These are phyloP conservation scores for Daldinia grandis DNA, from an alignment of 495 filamentous ascomycete genomes.

Conservation along the genomic window DNA sequence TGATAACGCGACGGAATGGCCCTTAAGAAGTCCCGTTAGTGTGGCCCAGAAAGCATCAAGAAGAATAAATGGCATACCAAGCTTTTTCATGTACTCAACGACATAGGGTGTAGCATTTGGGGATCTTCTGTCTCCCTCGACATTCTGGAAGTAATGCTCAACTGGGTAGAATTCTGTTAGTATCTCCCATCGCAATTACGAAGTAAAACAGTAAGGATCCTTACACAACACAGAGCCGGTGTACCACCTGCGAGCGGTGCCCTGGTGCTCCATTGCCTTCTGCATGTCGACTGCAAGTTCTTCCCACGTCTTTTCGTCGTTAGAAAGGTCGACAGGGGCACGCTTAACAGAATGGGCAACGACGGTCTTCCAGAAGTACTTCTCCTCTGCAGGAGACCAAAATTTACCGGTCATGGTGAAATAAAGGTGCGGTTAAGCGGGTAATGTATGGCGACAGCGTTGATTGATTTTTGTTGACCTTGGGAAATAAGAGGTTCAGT, in stretches of 20 bases:
- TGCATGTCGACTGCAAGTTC: constrained; percentile 48
- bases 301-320: constrained; percentile 45
- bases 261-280: constrained; percentile 29
- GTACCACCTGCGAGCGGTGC: constrained; percentile 45
- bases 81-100: constrained; percentile 40
- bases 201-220: constrained; percentile 1
- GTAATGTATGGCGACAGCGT: not conserved
- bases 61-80: constrained; percentile 14
- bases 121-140: constrained; percentile 43
- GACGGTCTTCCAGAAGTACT: constrained; percentile 50
- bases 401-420: constrained; percentile 53
- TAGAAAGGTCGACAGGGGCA: constrained; percentile 37
- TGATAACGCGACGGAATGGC: not conserved
- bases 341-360: constrained; percentile 51
- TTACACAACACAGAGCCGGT: constrained; percentile 51
- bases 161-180: constrained; percentile 44
- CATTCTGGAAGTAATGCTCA: constrained; percentile 58
- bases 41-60: not conserved
- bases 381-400: constrained; percentile 53
- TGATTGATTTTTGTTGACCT: not conserved
- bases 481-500: not conserved
- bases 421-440: not conserved
- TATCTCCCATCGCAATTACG: not conserved
- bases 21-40: constrained; percentile 15
- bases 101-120: constrained; percentile 43